phyloP scores from a whole-genome alignment of 208 protist species.

The Porcisia deanei region DNA sequence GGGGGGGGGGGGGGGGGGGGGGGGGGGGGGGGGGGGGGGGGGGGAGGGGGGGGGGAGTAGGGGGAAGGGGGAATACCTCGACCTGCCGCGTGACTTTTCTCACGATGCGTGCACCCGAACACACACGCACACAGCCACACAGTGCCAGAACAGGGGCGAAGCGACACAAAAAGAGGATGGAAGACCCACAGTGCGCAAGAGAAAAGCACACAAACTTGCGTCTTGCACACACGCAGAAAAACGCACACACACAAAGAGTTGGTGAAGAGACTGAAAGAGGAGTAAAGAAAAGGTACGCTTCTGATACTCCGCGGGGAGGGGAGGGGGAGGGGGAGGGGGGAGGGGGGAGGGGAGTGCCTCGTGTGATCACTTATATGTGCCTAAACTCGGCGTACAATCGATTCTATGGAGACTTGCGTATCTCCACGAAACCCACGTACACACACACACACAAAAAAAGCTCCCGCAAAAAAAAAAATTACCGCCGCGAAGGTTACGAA shows the following conservation, averaged over 20 bases:
- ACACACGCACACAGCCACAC: neutral
- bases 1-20: too few relatives aligned
- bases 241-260: neutral
- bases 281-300: slow-evolving; percentile 5
- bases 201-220: slow-evolving; percentile 2
- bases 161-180: neutral
- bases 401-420: slow-evolving; percentile 6
- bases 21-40: too few relatives aligned
- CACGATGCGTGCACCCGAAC: neutral
- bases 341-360: neutral
- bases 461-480: neutral
- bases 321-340: neutral
- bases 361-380: neutral
- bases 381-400: slow-evolving; percentile 6
- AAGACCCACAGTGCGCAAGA: slow-evolving; percentile 7
- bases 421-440: neutral
- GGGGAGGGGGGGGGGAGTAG: neutral
- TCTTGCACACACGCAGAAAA: slow-evolving; percentile 1
- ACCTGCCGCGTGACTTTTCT: neutral
- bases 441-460: neutral
- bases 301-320: neutral
- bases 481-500: neutral
- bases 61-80: neutral
- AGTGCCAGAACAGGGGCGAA: neutral
- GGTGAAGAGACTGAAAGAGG: neutral